Percentiles rank a stretch among this genome's conserved stretches.
Conservation (phyloP, 2,329 filamentous ascomycete genomes). For the Fonsecaea pugnacius region DNA sequence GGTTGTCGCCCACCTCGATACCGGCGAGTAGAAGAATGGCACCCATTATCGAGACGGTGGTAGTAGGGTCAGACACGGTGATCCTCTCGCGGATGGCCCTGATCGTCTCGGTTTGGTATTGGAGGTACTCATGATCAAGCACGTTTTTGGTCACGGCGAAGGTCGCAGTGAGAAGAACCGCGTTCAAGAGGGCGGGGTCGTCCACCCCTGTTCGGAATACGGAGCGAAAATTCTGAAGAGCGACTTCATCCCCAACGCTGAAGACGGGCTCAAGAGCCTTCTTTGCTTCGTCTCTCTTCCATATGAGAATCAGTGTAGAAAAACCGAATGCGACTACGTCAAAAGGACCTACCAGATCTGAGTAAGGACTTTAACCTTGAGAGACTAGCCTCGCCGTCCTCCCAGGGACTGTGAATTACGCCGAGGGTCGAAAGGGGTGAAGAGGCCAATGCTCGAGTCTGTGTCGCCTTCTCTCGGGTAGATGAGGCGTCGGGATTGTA, state of each 20-base stretch:
- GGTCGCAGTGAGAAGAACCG: constrained; percentile 48
- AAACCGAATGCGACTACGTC: neutral
- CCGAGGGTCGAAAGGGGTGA: neutral
- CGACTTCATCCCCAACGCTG: constrained; percentile 45
- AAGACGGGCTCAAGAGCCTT: constrained; percentile 45
- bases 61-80: constrained; percentile 36
- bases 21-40: constrained; percentile 51
- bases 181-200: constrained; percentile 48
- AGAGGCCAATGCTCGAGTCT: neutral
- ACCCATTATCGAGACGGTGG: constrained; percentile 47
- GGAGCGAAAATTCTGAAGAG: constrained; percentile 45
- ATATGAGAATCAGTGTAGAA: neutral
- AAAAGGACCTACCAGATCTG: constrained; percentile 3
- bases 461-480: neutral
- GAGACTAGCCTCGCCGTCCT: neutral
- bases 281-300: constrained; percentile 20
- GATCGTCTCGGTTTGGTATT: constrained; percentile 45
- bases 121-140: constrained; percentile 44
- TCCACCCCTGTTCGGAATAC: constrained; percentile 44
- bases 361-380: neutral
- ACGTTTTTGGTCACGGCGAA: constrained; percentile 40
- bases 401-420: neutral
- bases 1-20: constrained; percentile 45
- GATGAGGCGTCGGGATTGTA: neutral
- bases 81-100: constrained; percentile 45